Base-by-base conservation (phyloP, 331 rosid species). In the Prunus yedoensis region DNA sequence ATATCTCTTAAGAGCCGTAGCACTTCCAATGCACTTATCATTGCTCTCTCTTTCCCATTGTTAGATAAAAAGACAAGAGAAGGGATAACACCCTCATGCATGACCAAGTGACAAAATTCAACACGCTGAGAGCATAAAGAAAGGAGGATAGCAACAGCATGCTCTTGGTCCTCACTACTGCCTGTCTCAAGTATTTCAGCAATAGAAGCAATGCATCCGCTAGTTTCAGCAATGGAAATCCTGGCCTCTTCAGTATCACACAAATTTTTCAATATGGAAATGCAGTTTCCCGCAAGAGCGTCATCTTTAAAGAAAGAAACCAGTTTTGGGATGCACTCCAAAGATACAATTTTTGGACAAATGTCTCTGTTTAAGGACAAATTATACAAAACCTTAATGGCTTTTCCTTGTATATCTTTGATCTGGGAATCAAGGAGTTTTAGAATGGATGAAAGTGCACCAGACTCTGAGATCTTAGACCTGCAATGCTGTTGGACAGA, bases 21-120 rank as follows among this genome's bases (percentile, higher is more conserved):
- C 77, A 92, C 74, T 82, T 95, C 97, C 67, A 64, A 11, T 1
- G 99, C 94, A 32, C 66, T 77, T 28, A 3, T 86, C 80, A 50
- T 86, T 70, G 83, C 96, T 84, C 73, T 87, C 52, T 88, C 91
- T 66, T 65, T 92, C 51, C 99, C 98, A 66, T 88, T 91, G 77
- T 78, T 25, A 32, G 98, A 85, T 76, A 93, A 83, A 50, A 8
- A 20, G 71, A 74, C 79, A 76, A 95, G 96, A 20, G 82, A 52
- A 78, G 86, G 77, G 46, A 90, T 68, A 45, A 92, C 70, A 54
- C 81, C 83, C 73, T 83, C 90, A 21, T 76, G 83, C 93, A 86
- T 80, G 68, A 86, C 88, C 81, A 91, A 74, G 77, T 63, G 80
- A 58, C 94, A 89, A 69, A 87, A 89, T 28, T 87, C 89, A 68